These are phyloP conservation scores for Cynanchum wilfordii DNA, from an alignment of 257 asterid genomes.

Conservation along the genomic window DNA sequence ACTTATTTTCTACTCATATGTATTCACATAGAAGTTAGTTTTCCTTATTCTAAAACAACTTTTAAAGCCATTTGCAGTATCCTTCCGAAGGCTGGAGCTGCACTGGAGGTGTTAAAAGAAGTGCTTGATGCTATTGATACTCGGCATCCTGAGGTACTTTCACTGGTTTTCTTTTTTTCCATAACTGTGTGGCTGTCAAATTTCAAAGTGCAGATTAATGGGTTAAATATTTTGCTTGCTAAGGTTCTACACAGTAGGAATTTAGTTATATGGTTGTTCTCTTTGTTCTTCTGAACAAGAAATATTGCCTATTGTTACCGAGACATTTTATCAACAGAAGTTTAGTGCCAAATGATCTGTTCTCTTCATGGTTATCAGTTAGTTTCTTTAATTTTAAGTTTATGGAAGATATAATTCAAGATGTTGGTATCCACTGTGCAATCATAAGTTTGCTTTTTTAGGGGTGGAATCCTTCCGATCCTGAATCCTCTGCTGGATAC, in stretches of 20 bases:
- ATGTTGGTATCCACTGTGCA: background rate
- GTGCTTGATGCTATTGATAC: slow-evolving; percentile 71
- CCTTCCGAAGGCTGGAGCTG: slow-evolving; percentile 81
- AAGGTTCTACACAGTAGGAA: background rate
- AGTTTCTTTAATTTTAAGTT: background rate
- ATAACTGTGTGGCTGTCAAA: background rate
- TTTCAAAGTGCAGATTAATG: background rate
- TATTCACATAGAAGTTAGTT: background rate
- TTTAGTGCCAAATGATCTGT: background rate
- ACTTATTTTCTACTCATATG: background rate
- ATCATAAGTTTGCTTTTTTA: background rate
- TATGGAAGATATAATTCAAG: background rate
- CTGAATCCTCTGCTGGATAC: background rate
- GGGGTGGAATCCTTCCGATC: background rate
- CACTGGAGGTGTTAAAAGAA: slow-evolving; percentile 85
- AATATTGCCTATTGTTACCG: background rate
- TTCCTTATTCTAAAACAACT: background rate
- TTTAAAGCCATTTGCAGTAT: slow-evolving; percentile 38
- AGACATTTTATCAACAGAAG: background rate
- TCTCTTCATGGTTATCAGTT: background rate
- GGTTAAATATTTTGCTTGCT: background rate
- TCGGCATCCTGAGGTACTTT: slow-evolving; percentile 73
- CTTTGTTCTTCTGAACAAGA: background rate
- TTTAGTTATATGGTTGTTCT: background rate
- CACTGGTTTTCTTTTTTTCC: background rate